Evolutionary conservation across 257 asterid species (phyloP), one percentile per base, ranked within the genome.

Genomic region (Solanum clarkiae): DNA sequence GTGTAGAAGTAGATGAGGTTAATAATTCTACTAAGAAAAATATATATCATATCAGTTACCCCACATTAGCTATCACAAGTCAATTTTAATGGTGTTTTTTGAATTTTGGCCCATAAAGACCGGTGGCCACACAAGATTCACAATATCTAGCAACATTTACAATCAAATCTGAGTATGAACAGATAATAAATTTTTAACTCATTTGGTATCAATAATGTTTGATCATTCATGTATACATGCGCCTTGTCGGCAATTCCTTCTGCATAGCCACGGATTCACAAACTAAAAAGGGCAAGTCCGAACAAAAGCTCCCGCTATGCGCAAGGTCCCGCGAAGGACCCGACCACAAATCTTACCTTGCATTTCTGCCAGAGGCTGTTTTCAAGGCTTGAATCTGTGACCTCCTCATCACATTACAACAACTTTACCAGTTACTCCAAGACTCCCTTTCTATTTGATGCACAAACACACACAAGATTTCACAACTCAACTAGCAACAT

Each of bases 61-160:
- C 53, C 83, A n/a, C 77, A 17, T 82, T 45, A 84, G 57, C 18
- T 13, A 57, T 79, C 66, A 63, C 85, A 87, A 47, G 77, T 26
- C 71, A 66, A 47, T 56, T 32, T 82, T 83, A 22, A 86, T 80
- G 88, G 86, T 74, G 83, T 54, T 54, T 84, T 62, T 36, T 85
- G 84, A 40, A 77, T 79, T 65, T 86, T 80, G 57, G 81, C 82
- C 81, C 59, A 53, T 16, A 86, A 85, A 66, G 82, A 81, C 79
- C 69, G 32, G 49, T 85, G 88, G 86, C 91, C 93, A 88, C 84
- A 86, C 53, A 80, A 71, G 51, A 62, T 68, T 53, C 81, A 72
- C 86, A 69, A 82, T 66, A 86, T 72, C 88, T 81, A 42, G 85
- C 60, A 57, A 79, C 80, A 86, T 47, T 53, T 84, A 82, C 86